Evolutionary conservation across 2,329 filamentous ascomycete species (phyloP), one percentile per base, ranked within the genome.

Genomic region (Keithomyces neogunnii): DNA sequence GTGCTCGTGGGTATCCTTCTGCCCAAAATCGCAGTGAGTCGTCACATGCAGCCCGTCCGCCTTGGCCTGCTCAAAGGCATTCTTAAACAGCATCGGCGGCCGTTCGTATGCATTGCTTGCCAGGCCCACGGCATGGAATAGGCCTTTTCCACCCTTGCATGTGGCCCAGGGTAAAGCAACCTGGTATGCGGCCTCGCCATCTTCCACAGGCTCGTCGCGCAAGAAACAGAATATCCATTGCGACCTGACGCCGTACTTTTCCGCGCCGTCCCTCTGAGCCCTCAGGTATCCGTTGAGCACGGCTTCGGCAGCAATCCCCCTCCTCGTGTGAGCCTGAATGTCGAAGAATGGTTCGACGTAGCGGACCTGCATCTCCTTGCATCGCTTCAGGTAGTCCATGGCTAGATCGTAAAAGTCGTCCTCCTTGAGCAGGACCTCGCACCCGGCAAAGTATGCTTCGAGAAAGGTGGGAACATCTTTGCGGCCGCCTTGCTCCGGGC

Each of bases 291-390:
- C 86, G 4, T 67, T 63, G 1, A 89, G 73, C 8, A 89, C 76
- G 2, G 78, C 81, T 11, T 74, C 69, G 60, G 86, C 83, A 2
- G 73, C 57, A 3, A 90, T 68, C 4, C 82, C 82, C 8, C 85
- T 75, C 8, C 67, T 67, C 2, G 81, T 76, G 67, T 89, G 86
- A 1, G 83, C 84, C 64, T 90, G 86, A 2, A 86, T 85, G 64
- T 90, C 86, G 69, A 89, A 89, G 69, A 88, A 89, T 51, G 88
- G 76, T 64, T 90, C 86, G 10, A 83, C 83, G 62, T 89, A 85
- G 47, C 78, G 74, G 2, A 89, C 81, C 46, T 80, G 80, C 57
- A 88, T 80, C 2, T 69, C 68, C 40, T 80, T 73, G 3, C 85
- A 86, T 48, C 76, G 78, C 26, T 71, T 60, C 62, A 89, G 84